phyloP scores from a whole-genome alignment of 805 yeast genomes.

The Starmerella asiatica region DNA sequence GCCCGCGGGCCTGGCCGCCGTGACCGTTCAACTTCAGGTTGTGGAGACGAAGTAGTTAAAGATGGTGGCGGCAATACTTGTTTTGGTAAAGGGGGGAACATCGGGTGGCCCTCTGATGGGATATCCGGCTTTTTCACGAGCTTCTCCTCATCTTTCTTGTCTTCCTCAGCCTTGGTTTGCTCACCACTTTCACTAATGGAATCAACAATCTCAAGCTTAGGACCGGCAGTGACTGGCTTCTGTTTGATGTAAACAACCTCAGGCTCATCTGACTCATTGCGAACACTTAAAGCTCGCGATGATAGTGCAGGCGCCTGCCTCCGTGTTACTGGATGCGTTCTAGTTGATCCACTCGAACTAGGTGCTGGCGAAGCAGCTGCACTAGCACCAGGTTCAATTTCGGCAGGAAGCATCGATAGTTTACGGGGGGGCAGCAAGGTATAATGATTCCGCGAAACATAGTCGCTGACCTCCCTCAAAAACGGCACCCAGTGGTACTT shows the following conservation, averaged over 20 bases:
- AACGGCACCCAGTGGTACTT: conserved; percentile 80
- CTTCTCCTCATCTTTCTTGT: background rate
- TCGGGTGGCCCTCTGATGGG: conserved; percentile 13
- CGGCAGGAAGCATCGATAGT: background rate
- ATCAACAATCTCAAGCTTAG: background rate
- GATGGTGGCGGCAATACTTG: conserved; percentile 15
- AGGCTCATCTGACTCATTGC: too few relatives aligned
- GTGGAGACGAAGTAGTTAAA: background rate
- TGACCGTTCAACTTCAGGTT: background rate
- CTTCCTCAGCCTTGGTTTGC: background rate
- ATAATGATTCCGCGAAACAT: conserved; percentile 44
- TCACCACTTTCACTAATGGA: background rate
- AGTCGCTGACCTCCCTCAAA: conserved; percentile 63
- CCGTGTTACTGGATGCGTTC: background rate
- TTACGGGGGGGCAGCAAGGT: conserved; percentile 15
- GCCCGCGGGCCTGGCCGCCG: conserved; percentile 11
- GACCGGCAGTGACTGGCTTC: background rate
- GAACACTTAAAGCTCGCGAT: background rate
- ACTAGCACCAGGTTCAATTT: background rate
- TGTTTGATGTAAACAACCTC: background rate
- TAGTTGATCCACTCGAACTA: background rate
- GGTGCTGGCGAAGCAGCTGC: background rate
- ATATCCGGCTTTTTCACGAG: background rate
- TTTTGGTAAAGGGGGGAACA: conserved; percentile 18
- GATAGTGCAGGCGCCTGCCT: background rate